phyloP scores from a whole-genome alignment of 2,329 filamentous ascomycete genomes.

The Phoma herbarum region DNA sequence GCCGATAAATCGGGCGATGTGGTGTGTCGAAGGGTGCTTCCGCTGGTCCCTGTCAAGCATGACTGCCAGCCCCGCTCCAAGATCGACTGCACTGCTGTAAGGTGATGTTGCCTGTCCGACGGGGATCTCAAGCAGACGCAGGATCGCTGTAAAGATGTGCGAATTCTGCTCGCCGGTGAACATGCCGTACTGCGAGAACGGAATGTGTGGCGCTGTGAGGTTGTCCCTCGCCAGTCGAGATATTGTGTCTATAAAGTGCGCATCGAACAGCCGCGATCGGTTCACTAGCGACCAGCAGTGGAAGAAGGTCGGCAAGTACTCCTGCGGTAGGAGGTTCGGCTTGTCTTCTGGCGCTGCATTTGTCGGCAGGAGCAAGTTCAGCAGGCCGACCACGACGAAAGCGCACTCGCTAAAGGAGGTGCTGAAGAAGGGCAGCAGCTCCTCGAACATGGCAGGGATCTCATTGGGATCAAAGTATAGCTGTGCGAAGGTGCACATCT shows the following conservation, averaged over 20 bases:
- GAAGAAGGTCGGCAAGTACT: constrained; percentile 93
- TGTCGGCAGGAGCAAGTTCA: constrained; percentile 90
- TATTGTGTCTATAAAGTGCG: constrained; percentile 86
- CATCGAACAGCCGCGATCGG: constrained; percentile 85
- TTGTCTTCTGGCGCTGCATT: constrained; percentile 76
- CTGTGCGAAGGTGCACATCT: constrained; percentile 89
- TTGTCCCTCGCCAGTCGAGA: constrained; percentile 88
- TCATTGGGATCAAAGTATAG: constrained; percentile 92
- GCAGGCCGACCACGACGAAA: constrained; percentile 87
- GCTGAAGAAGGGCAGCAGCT: constrained; percentile 74
- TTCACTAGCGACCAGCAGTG: constrained; percentile 95
- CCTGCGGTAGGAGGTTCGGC: constrained; percentile 80
- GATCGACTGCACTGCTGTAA: constrained; percentile 82
- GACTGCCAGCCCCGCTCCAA: constrained; percentile 80
- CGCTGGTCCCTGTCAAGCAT: constrained; percentile 92
- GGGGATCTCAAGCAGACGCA: constrained; percentile 91
- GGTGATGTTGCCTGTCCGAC: constrained; percentile 95
- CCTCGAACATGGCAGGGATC: constrained; percentile 72
- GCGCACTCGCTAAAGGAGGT: constrained; percentile 91
- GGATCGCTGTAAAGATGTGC: constrained; percentile 88
- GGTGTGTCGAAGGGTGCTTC: constrained; percentile 90
- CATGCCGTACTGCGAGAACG: constrained; percentile 86
- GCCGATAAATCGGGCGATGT: constrained; percentile 90
- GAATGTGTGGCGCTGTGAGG: constrained; percentile 75
- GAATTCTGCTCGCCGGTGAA: constrained; percentile 93